phyloP scores from a whole-genome alignment of 1,139 yeast genomes.

The Candida frijolesensis region DNA sequence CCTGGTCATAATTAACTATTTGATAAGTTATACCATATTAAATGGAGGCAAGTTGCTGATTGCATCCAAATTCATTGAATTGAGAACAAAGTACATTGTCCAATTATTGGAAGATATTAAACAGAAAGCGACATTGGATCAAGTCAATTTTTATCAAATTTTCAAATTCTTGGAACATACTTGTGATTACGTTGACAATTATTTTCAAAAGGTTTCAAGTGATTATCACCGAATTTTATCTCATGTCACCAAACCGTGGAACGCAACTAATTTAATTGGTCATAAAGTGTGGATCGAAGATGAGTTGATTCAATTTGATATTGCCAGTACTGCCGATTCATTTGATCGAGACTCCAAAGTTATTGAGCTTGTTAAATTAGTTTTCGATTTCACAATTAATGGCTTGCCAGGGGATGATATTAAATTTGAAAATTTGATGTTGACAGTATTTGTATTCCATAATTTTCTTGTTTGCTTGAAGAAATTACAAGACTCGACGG shows the following conservation, averaged over 20 bases:
- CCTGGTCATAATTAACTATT: conserved; percentile 36
- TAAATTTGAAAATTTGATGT: conserved; percentile 12
- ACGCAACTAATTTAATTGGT: conserved; percentile 29
- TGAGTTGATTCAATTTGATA: conserved; percentile 17
- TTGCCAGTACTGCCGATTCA: background rate
- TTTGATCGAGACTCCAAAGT: background rate
- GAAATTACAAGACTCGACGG: conserved; percentile 13
- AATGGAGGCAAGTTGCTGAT: conserved; percentile 21
- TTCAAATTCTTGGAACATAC: conserved; percentile 41
- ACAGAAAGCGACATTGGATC: conserved; percentile 2
- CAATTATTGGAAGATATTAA: conserved; percentile 16
- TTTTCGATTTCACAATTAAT: conserved; percentile 14
- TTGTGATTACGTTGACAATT: conserved; percentile 26
- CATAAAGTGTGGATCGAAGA: conserved; percentile 33
- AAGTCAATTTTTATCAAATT: conserved; percentile 29
- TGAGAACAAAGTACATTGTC: conserved; percentile 26
- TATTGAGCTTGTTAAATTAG: conserved; percentile 5
- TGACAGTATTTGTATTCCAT: conserved; percentile 21
- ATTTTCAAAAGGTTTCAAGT: conserved; percentile 24
- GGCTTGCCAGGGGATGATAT: conserved; percentile 5
- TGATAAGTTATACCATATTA: conserved; percentile 36
- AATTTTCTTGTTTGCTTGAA: conserved; percentile 27
- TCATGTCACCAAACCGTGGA: conserved; percentile 29
- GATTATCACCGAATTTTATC: conserved; percentile 23
- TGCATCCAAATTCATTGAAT: conserved; percentile 26